Base-by-base conservation (phyloP, 805 yeast species). In the Metschnikowia dekortorum region DNA sequence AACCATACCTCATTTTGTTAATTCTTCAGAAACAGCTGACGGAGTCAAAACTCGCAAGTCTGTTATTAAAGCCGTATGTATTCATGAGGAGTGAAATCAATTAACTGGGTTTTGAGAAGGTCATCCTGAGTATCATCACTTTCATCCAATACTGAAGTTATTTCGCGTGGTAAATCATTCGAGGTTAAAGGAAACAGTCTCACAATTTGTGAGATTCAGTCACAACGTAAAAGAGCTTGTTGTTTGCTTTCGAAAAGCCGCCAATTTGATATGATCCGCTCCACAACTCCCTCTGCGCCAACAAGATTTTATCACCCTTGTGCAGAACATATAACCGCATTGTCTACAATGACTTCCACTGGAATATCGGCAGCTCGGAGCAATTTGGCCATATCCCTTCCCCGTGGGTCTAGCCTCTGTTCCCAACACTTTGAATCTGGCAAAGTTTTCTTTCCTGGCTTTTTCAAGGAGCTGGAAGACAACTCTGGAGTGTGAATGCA, bases 211-310 rank as follows among this genome's bases (percentile, higher is more conserved):
- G 98, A 31, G 91, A 82, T 64, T 94, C 99, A 1, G 97, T 86
- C 8, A 89, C 94, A 43, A 90, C 98, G 60, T 91, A 94, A 42
- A 94, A 80, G 5, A 98, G 99, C 65, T 89, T 92, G 64, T 89
- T 87, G 53, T 96, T 87, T 52, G 86, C 83, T 59, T 87, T 85
- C 2, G 98, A 96, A 51, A 94, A 71, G 42, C 94, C 92, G 37
- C 97, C 97, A 44, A 92, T 85, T 62, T 94, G 97, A 68, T 89
- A 94, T 1, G 96, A 85, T 6, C 99, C 99, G 54, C 72, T 94
- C 99, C 3, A 96, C 96, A 3, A 94, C 99, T 59, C 99, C 99
- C 69, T 94, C 99, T 1, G 99, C 99, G 49, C 99, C 99, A 57
- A 94, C 94, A 56, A 94, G 80, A 4, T 87, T 68, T 94, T 92